Base-by-base conservation (phyloP, 1,284 basidiomycete species). In the Cerrena zonata region DNA sequence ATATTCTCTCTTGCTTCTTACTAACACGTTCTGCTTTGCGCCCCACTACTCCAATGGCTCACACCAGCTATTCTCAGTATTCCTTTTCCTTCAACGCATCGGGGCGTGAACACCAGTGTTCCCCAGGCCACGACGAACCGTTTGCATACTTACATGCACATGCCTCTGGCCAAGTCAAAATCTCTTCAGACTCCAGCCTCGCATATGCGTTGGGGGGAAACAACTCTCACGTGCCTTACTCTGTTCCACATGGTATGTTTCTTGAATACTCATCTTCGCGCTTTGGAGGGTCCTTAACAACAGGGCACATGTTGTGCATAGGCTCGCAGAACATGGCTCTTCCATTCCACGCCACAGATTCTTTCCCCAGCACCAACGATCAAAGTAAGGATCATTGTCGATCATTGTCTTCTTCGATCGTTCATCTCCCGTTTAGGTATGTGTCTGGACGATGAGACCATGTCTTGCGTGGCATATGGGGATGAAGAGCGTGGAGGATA, bases 391-490 rank as follows among this genome's bases (percentile, higher is more conserved):
- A 22, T 45, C 43, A 45, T 45, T 23, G 15, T 23, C 15, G 18
- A 26, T 34, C 24, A 26, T 18, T 23, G 19, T 23, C 43, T n/a
- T 45, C 18, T 45, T 34, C 30, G 30, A 34, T 34, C 30, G 30
- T 34, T 34, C 30, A 34, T 34, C 5, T 10, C 24, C 34, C 23
- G 12, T 47, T 24, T 38, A 50, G 49, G 30, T 45, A 23, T 45
- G 49, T 50, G 49, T 50, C 34, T 38, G 49, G 43, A 45, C 18
- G 36, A 18, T 21, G 27, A 12, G 19, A 21, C 37, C n/a, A 38
- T 50, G 49, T 42, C 49, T 50, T 50, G 49, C 49, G 49, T 38
- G 39, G 49, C 45, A 50, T 50, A 50, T 38, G 49, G 44, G 43
- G 49, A 50, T 30, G 37, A 18, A 27, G 21, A 37, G 13, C 5